Evolutionary conservation across 2,329 filamentous ascomycete species (phyloP), one percentile per base, ranked within the genome.

Genomic region (Diaporthe aspalathi): DNA sequence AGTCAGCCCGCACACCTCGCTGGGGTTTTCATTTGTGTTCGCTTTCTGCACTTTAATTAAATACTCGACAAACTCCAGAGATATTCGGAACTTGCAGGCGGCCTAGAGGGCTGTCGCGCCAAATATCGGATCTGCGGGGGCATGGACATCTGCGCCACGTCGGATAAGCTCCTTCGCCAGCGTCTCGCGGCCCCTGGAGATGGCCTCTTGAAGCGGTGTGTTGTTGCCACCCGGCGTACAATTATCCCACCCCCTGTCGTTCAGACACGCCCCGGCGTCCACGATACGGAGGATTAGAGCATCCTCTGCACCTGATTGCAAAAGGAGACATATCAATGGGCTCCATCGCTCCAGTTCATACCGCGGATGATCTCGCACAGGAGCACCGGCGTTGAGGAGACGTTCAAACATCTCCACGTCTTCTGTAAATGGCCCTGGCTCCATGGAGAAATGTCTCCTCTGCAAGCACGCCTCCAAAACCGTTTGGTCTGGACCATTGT

Each of bases 21-120:
- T 9, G 9, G 56, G 24, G 4, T 16, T 2, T 38, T 62, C 56
- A n/a, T 62, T 47, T 1, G 32, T 24, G 17, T 62, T 14, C 2
- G 24, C 56, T 2, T 9, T 9, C 0, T 29, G 24, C 24, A n/a
- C 24, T 32, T 1, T 20, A 9, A 62, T 11, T 17, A 62, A 9
- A 8, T 22, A 32, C 17, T 32, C 16, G 24, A 47, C 14, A 1
- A 62, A 47, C 2, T 16, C 8, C 0, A 47, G 2, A 4, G 56
- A 45, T 5, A 9, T 7, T 1, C 17, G 1, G 0, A 2, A 4
- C 2, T 0, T 2, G 11, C 56, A 62, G n/a, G 56, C 56, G 1
- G 11, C 9, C 16, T 62, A 24, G 17, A 62, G 29, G 24, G 56
- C 56, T 4, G 56, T 45, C 2, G 4, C 1, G 1, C 8, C 17